Conservation (phyloP, 164 flowering plant genomes). For the Piper betle region DNA sequence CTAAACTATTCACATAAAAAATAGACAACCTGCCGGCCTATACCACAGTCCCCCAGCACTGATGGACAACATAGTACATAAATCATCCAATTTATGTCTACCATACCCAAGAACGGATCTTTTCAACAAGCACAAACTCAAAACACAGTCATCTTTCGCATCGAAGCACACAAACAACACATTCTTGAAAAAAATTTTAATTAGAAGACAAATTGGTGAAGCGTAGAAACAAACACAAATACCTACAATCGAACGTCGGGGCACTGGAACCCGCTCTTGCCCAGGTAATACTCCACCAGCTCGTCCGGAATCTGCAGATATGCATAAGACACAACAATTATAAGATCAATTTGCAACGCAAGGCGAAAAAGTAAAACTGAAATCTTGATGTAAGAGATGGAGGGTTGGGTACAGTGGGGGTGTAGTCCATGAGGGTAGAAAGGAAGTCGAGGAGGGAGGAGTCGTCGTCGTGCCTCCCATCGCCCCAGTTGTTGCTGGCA, state of each 20-base stretch:
- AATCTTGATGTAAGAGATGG: not conserved
- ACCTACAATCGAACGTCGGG: slow-evolving; percentile 93
- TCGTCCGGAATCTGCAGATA: slow-evolving; percentile 74
- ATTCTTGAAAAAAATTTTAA: not conserved
- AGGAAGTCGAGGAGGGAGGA: slow-evolving; percentile 71
- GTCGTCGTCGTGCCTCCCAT: slow-evolving; percentile 68
- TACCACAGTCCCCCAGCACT: too few relatives aligned
- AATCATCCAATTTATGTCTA: too few relatives aligned
- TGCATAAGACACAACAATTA: not conserved
- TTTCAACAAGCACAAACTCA: too few relatives aligned
- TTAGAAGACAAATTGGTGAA: not conserved
- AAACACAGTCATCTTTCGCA: not conserved
- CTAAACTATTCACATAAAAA: too few relatives aligned
- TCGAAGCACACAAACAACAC: not conserved
- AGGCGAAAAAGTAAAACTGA: not conserved
- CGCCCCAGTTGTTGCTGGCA: slow-evolving; percentile 26
- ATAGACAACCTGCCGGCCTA: too few relatives aligned
- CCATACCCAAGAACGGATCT: too few relatives aligned
- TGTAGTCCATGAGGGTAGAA: slow-evolving; percentile 76
- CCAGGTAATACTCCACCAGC: slow-evolving; percentile 83
- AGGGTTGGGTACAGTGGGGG: slow-evolving; percentile 54
- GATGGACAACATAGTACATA: too few relatives aligned
- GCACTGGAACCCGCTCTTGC: slow-evolving; percentile 84
- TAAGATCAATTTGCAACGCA: not conserved
- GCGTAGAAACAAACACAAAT: slow-evolving; percentile 8